phyloP scores from a whole-genome alignment of 495 filamentous ascomycete genomes.

The Zalerion maritima region DNA sequence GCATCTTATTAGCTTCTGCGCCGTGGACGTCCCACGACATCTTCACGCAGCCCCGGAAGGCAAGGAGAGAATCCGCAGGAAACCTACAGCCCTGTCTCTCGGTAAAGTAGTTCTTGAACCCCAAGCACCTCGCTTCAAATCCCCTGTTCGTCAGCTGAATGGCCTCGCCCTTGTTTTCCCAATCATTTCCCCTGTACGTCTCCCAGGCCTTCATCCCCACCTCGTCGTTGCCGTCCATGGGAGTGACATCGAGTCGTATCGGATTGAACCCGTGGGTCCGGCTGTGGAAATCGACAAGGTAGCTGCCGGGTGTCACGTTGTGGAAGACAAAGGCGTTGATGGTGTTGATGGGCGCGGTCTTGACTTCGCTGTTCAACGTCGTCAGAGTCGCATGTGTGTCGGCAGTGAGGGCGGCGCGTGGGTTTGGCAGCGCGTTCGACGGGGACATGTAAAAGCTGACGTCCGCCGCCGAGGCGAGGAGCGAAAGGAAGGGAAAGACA shows the following conservation, averaged over 20 bases:
- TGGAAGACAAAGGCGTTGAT: slow-evolving; percentile 58
- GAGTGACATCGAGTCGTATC: slow-evolving; percentile 58
- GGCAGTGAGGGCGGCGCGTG: slow-evolving; percentile 37
- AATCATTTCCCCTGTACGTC: slow-evolving; percentile 77
- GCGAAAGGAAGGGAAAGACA: no score
- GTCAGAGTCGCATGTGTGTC: slow-evolving; percentile 62
- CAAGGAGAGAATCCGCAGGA: slow-evolving; percentile 2
- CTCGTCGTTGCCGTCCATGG: slow-evolving; percentile 25
- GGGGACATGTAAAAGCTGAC: slow-evolving; percentile 32
- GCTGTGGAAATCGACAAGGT: slow-evolving; percentile 67
- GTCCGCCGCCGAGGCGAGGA: no score
- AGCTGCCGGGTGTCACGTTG: slow-evolving; percentile 51
- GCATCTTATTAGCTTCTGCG: slow-evolving; percentile 1
- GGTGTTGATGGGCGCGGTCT: slow-evolving; percentile 45
- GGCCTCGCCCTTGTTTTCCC: slow-evolving; percentile 63
- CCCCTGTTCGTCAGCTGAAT: slow-evolving; percentile 24
- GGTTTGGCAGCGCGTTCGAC: slow-evolving; percentile 36
- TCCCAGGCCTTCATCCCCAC: slow-evolving; percentile 54
- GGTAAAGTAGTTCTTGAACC: slow-evolving; percentile 55
- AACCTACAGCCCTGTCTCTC: slow-evolving; percentile 59
- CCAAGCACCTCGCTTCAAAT: slow-evolving; percentile 48
- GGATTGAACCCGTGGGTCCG: slow-evolving; percentile 58
- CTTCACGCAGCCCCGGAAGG: background rate
- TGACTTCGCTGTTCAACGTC: slow-evolving; percentile 24
- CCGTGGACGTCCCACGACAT: background rate